phyloP scores from a whole-genome alignment of 164 flowering plant species.

The Stephania yunnanensis region DNA sequence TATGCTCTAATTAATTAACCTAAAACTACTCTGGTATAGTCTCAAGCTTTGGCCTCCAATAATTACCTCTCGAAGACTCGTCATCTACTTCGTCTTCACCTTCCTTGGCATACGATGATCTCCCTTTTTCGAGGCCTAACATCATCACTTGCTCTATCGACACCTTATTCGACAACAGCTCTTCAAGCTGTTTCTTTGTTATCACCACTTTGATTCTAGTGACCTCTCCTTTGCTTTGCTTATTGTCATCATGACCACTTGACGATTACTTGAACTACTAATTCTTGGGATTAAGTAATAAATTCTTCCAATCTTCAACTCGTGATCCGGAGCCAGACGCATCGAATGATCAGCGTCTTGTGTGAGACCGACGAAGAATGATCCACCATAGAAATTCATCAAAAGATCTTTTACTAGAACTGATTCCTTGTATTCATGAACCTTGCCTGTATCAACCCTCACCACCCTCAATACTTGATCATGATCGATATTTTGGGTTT shows the following conservation, averaged over 20 bases:
- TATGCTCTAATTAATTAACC: background rate
- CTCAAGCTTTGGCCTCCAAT: slow-evolving; percentile 36
- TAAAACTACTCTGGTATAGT: slow-evolving; percentile 23
- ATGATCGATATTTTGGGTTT: background rate
- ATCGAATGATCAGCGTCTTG: slow-evolving; percentile 1
- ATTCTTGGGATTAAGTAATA: slow-evolving; percentile 22
- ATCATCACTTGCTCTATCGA: slow-evolving; percentile 27
- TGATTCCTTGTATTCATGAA: slow-evolving; percentile 20
- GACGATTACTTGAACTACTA: too few relatives aligned
- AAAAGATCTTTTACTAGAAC: slow-evolving; percentile 29
- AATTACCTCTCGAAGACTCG: slow-evolving; percentile 12
- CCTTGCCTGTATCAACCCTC: slow-evolving; percentile 24
- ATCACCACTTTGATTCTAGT: slow-evolving; percentile 39
- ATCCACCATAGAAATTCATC: slow-evolving; percentile 12
- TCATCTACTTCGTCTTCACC: background rate
- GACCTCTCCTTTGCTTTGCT: background rate
- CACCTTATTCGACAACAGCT: slow-evolving; percentile 27
- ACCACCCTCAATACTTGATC: background rate
- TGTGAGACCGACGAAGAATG: slow-evolving; percentile 12
- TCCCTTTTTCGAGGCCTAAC: slow-evolving; percentile 3
- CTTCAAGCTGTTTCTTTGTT: slow-evolving; percentile 45
- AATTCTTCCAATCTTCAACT: slow-evolving; percentile 25
- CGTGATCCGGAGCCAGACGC: slow-evolving; percentile 23
- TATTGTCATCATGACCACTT: background rate
- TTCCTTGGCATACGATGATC: background rate